Conservation (phyloP, 2,329 filamentous ascomycete species). For the Rutstroemia sp. region DNA sequence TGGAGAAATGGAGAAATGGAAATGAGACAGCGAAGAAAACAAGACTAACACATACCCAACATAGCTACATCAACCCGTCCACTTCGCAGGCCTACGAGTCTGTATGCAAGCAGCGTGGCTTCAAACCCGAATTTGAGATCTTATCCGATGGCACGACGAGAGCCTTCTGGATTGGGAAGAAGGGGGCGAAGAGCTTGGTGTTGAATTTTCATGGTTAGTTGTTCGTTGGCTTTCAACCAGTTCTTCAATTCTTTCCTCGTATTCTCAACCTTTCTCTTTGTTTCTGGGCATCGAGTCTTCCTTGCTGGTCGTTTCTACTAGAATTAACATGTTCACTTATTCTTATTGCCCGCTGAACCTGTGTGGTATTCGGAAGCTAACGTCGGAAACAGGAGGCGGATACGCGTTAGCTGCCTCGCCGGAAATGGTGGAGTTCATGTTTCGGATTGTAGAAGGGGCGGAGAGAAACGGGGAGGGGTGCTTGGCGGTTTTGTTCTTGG, state of each 20-base stretch:
- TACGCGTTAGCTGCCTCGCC: conserved; percentile 41
- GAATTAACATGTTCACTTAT: no score
- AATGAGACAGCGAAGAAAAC: no score
- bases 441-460: conserved; percentile 22
- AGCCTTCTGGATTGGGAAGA: conserved; percentile 40
- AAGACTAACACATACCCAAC: no score
- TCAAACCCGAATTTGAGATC: conserved; percentile 19
- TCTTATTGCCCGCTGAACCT: no score
- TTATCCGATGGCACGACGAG: conserved; percentile 32
- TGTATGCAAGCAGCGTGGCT: conserved; percentile 19
- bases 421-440: conserved; percentile 39
- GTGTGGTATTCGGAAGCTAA: not conserved
- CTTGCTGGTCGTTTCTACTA: no score
- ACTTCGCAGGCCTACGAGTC: conserved; percentile 20
- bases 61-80: conserved; percentile 15
- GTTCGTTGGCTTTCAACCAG: no score
- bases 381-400: conserved; percentile 40
- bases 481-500: conserved; percentile 44
- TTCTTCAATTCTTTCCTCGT: not conserved
- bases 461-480: conserved; percentile 34
- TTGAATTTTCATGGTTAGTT: conserved; percentile 39
- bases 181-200: conserved; percentile 33
- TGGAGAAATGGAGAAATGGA: no score
- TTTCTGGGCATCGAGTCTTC: not conserved
- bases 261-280: not conserved